phyloP scores from a whole-genome alignment of 2,329 filamentous ascomycete genomes.

The Colletotrichum lentis region DNA sequence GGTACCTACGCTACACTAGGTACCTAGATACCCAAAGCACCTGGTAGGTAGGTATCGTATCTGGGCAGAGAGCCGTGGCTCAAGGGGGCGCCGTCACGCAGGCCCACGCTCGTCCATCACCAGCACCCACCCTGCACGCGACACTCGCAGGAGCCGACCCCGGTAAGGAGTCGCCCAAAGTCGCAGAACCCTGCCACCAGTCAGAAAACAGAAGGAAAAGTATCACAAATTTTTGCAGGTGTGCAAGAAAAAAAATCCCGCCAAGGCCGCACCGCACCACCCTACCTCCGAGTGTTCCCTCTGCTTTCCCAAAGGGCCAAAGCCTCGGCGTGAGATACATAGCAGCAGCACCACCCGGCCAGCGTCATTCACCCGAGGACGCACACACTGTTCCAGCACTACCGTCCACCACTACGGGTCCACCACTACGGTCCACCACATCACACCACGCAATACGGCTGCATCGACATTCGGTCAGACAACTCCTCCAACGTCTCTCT shows the following conservation, averaged over 20 bases:
- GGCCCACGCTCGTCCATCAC: slow-evolving; percentile 14
- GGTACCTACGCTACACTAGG: too few relatives aligned
- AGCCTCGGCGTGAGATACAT: slow-evolving; percentile 8
- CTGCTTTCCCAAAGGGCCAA: slow-evolving; percentile 15
- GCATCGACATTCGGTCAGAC: slow-evolving; percentile 16
- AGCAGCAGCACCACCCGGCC: slow-evolving; percentile 31
- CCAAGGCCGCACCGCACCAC: slow-evolving; percentile 31
- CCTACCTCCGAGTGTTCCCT: slow-evolving; percentile 35
- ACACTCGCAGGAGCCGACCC: slow-evolving; percentile 24
- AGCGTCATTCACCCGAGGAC: slow-evolving; percentile 38
- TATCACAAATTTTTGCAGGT: slow-evolving; percentile 32
- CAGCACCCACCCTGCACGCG: slow-evolving; percentile 33
- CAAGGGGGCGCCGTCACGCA: slow-evolving; percentile 30
- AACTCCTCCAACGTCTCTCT: slow-evolving; percentile 9
- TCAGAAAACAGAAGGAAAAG: slow-evolving; percentile 8
- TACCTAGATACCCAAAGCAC: too few relatives aligned
- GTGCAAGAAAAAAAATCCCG: slow-evolving; percentile 33
- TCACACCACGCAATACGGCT: slow-evolving; percentile 7
- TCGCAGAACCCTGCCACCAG: slow-evolving; percentile 22
- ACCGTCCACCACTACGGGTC: neutral
- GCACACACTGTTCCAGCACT: neutral
- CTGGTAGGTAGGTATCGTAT: too few relatives aligned
- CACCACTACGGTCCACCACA: slow-evolving; percentile 9
- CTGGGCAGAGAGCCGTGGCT: neutral
- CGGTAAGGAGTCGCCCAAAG: slow-evolving; percentile 17